Conservation (phyloP, 495 filamentous ascomycete genomes). For the Daldinia loculata region DNA sequence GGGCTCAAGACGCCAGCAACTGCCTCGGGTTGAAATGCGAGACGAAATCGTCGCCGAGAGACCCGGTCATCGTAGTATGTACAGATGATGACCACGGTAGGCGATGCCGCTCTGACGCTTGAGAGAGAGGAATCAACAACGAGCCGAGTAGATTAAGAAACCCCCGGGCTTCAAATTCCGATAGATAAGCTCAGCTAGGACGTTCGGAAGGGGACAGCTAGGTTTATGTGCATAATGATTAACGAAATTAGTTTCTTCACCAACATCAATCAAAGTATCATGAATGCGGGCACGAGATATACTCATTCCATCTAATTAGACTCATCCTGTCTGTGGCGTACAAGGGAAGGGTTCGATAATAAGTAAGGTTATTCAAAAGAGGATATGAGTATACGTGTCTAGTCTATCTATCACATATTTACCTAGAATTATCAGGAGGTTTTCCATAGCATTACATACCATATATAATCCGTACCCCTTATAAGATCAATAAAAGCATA, state of each 20-base stretch:
- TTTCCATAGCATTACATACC: neutral
- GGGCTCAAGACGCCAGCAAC: constrained; percentile 4
- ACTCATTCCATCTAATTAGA: neutral
- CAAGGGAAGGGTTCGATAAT: neutral
- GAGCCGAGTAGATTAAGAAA: neutral
- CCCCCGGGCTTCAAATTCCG: neutral
- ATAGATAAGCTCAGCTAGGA: neutral
- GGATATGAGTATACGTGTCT: too few species aligned
- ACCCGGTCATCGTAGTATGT: constrained; percentile 10
- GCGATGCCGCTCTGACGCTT: neutral
- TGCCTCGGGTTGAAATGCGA: constrained; percentile 3
- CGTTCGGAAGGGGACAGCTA: neutral
- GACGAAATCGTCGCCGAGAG: constrained; percentile 13
- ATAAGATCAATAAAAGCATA: neutral
- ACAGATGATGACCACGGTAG: constrained; percentile 1
- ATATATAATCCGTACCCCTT: neutral
- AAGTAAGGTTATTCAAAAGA: neutral
- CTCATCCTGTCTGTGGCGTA: neutral
- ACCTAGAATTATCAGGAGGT: neutral
- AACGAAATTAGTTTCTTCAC: neutral
- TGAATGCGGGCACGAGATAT: neutral
- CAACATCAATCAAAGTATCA: neutral
- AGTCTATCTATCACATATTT: neutral
- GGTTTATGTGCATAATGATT: neutral
- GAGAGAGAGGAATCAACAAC: constrained; percentile 5